Conservation (phyloP, 306 rosid species). For the Sindora glabra region DNA sequence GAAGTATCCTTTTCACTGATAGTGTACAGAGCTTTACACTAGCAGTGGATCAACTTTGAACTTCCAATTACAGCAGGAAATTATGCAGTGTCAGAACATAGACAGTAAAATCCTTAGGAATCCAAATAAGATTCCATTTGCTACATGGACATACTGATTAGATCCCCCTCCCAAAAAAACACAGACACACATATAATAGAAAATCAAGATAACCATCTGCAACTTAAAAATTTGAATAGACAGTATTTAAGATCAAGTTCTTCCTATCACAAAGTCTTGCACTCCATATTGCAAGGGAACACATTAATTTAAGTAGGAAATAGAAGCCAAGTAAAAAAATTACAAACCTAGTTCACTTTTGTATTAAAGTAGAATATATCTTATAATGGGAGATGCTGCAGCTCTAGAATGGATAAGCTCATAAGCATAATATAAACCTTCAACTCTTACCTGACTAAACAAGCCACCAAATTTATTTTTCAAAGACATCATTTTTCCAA, state of each 20-base stretch:
- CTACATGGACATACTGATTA: background rate
- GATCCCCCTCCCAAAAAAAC: too few relatives aligned
- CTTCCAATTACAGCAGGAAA: background rate
- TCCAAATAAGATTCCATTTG: constrained; percentile 7
- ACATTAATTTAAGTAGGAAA: background rate
- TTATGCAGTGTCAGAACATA: too few relatives aligned
- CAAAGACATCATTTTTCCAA: constrained; percentile 86
- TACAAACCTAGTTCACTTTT: background rate
- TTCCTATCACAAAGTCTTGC: constrained; percentile 1
- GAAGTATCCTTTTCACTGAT: too few relatives aligned
- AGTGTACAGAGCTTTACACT: too few relatives aligned
- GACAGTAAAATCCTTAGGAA: too few relatives aligned
- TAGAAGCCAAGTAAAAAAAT: background rate
- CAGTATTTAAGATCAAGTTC: background rate
- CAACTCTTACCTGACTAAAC: constrained; percentile 63
- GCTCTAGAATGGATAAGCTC: background rate
- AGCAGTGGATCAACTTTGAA: too few relatives aligned
- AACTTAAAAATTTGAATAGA: background rate
- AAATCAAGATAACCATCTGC: background rate
- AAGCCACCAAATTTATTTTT: constrained; percentile 91
- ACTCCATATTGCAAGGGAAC: background rate
- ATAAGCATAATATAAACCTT: background rate
- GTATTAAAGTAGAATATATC: constrained; percentile 5
- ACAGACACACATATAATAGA: too few relatives aligned
- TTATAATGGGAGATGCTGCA: background rate